Conservation (phyloP, 1,139 yeast species). For the Geotrichum candidum region DNA sequence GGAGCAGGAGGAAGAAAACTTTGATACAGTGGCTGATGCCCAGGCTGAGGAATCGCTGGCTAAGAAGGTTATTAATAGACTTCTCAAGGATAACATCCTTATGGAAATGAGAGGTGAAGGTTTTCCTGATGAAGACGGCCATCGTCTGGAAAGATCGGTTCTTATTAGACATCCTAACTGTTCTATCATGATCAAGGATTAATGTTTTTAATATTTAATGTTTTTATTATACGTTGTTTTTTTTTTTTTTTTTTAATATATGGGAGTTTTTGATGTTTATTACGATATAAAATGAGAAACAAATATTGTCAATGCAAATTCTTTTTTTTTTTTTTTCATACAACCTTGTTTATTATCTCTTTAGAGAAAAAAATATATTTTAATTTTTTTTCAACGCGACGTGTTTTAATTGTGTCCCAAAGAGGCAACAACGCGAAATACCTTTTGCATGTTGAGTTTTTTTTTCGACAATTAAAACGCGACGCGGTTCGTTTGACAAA, state of each 20-base stretch:
- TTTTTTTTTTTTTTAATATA: not conserved
- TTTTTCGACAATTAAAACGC: not conserved
- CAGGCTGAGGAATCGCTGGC: constrained; percentile 67
- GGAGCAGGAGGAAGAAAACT: constrained; percentile 63
- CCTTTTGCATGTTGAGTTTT: not conserved
- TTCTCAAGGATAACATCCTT: constrained; percentile 79
- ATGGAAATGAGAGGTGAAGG: constrained; percentile 69
- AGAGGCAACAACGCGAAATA: not conserved
- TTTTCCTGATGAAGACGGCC: constrained; percentile 35
- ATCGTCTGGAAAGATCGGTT: constrained; percentile 38
- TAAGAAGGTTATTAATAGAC: constrained; percentile 71
- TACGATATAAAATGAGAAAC: not conserved
- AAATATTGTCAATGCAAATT: not conserved
- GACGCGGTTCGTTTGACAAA: not conserved
- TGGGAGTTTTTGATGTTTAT: not conserved
- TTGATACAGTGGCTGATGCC: constrained; percentile 65
- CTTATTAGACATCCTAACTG: constrained; percentile 82
- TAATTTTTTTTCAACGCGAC: not conserved
- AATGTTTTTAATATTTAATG: not conserved
- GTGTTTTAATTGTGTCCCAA: not conserved
- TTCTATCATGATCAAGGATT: constrained; percentile 1
- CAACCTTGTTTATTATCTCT: too few relatives aligned
- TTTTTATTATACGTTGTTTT: not conserved
- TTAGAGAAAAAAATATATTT: not conserved
- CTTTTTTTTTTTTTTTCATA: not conserved